A percentile compares a stretch with the other conserved stretches of the same genome.
Conservation (phyloP, 106 monocot species). For the Allium cepa region DNA sequence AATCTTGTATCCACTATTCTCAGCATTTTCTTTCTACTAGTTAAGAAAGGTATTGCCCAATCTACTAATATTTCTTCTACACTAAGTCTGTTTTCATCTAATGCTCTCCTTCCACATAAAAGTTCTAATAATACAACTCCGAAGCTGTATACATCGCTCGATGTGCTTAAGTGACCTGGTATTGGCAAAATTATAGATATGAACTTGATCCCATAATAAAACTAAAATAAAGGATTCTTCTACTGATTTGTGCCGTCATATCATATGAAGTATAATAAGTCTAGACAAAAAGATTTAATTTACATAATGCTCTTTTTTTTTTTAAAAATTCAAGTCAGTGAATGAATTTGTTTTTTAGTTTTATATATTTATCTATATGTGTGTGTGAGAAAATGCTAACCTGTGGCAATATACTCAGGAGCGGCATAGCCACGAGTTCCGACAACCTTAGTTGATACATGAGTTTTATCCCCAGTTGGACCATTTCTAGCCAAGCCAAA, state of each 20-base stretch:
- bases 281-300: too few relatives aligned
- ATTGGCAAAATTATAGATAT: background rate
- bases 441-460: slow-evolving; percentile 77
- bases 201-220: too few relatives aligned
- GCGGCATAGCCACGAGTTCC: slow-evolving; percentile 93
- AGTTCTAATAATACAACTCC: slow-evolving; percentile 85
- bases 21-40: slow-evolving; percentile 49
- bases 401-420: slow-evolving; percentile 86
- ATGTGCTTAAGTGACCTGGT: slow-evolving; percentile 65
- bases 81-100: slow-evolving; percentile 50
- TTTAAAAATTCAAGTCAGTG: too few relatives aligned
- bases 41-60: slow-evolving; percentile 69
- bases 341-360: too few relatives aligned
- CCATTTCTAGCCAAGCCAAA: slow-evolving; percentile 89
- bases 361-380: too few relatives aligned
- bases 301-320: too few relatives aligned
- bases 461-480: slow-evolving; percentile 83
- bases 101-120: slow-evolving; percentile 55
- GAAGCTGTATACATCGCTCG: slow-evolving; percentile 92
- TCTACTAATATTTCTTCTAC: slow-evolving; percentile 53
- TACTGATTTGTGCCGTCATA: too few relatives aligned
- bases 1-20: slow-evolving; percentile 92
- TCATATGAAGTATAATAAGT: too few relatives aligned
- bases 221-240: too few relatives aligned
- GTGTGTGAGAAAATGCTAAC: slow-evolving; percentile 8